Evolutionary conservation across 2,329 filamentous ascomycete species (phyloP), one percentile per base, ranked within the genome.

Genomic region (Hymenoscyphus scutula): DNA sequence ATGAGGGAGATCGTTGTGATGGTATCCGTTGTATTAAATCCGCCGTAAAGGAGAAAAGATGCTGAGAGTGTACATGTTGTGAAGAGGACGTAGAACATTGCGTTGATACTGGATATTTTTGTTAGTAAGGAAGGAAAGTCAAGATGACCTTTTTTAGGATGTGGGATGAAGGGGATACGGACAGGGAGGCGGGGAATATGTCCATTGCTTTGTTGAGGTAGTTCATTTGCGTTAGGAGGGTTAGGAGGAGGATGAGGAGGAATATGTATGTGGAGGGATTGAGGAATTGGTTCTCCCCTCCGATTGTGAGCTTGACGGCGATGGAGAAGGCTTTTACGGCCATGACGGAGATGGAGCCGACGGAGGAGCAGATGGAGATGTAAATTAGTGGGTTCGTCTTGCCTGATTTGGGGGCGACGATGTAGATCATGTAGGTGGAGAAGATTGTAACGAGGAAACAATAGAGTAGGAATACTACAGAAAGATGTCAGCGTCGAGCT

Each of bases 151-250:
- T 10, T 34, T n/a, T n/a, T n/a, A n/a, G n/a, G n/a, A n/a, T n/a
- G n/a, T 19, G 23, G 37, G 32, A 11, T 29, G 3, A 3, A 6
- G 19, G 17, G 15, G 54, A 37, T 30, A 81, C 90, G 75, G 83
- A 97, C 93, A 99, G 96, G 71, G 96, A 96, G 37, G 94, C 97
- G 30, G 91, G 94, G 78, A 98, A 99, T 72, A 95, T 92, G 76
- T 92, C 96, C 65, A 99, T 80, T 10, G 95, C 95, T 78, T 99
- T 99, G 82, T 99, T 99, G 78, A 99, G 97, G 78, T 99, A 99
- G 77, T 99, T 99, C 95, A 99, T 98, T 81, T 99, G 95, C 8
- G 92, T 97, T 69, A 98, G 77, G 73, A 99, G 98, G 80, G 94
- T 98, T 67, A 97, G 91, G 3, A 83, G 82, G 0, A 93, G 95